These are phyloP conservation scores for Penicillium sp. DNA, from an alignment of 2,329 filamentous ascomycete genomes.

Conservation along the genomic window DNA sequence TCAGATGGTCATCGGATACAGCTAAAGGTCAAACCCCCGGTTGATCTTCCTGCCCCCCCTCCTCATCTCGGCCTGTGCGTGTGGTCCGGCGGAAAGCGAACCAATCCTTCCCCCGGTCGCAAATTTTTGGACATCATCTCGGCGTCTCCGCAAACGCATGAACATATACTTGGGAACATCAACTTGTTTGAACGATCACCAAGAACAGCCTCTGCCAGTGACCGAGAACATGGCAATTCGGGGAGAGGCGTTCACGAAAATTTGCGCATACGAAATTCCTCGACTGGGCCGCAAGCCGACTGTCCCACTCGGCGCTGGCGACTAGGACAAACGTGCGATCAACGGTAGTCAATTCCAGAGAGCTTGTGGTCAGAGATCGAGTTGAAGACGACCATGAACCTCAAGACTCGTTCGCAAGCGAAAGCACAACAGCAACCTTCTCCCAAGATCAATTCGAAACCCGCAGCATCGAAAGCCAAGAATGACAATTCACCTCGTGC, in stretches of 20 bases:
- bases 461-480: conserved; percentile 14
- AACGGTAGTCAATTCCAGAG: neutral
- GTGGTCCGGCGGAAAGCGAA: neutral
- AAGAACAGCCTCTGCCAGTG: neutral
- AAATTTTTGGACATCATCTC: neutral
- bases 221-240: conserved; percentile 21
- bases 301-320: conserved; percentile 14
- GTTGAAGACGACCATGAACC: conserved; percentile 12
- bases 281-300: conserved; percentile 5
- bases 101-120: conserved; percentile 3
- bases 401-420: conserved; percentile 12
- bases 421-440: conserved; percentile 10
- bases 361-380: neutral
- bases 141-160: neutral
- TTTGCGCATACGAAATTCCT: conserved; percentile 13
- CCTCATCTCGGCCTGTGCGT: conserved; percentile 4
- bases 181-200: neutral
- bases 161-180: neutral
- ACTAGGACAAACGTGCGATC: conserved; percentile 9
- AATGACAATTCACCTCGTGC: conserved; percentile 12
- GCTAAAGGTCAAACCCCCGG: conserved; percentile 2
- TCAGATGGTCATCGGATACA: conserved; percentile 6
- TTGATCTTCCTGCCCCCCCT: conserved; percentile 7
- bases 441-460: conserved; percentile 6
- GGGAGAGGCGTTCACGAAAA: conserved; percentile 9